Conservation (phyloP, 768 basidiomycete genomes). For the Lactarius tabidus region DNA sequence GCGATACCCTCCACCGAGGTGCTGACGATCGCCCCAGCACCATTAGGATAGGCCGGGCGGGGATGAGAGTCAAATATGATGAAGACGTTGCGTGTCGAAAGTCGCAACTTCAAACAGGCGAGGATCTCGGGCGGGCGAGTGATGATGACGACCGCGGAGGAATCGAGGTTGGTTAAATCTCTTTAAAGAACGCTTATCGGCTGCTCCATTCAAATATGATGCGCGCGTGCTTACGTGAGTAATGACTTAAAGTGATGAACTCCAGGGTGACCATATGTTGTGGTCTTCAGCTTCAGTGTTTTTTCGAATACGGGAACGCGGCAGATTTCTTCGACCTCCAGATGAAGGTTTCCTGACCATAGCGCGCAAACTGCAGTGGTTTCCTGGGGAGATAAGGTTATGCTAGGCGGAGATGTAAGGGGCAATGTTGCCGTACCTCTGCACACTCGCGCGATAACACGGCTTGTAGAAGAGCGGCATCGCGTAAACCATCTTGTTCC, state of each 20-base stretch:
- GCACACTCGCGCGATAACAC: constrained; percentile 35
- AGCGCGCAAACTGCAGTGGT: constrained; percentile 51
- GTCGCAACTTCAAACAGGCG: constrained; percentile 42
- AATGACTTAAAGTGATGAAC: constrained; percentile 38
- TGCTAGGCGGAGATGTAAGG: neutral
- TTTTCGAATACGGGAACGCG: constrained; percentile 46
- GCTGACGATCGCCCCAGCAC: constrained; percentile 56
- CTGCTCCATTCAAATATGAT: neutral
- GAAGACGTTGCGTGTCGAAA: constrained; percentile 36
- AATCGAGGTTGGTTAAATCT: constrained; percentile 25
- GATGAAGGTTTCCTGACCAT: constrained; percentile 50
- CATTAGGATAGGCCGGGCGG: constrained; percentile 50
- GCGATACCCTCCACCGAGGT: constrained; percentile 43
- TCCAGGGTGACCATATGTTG: constrained; percentile 38
- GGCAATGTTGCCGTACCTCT: constrained; percentile 33
- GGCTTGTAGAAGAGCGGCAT: constrained; percentile 32
- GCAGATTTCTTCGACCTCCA: constrained; percentile 55
- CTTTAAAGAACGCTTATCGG: constrained; percentile 23
- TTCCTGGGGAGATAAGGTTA: constrained; percentile 38
- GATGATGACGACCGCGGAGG: constrained; percentile 46
- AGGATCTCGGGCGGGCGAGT: constrained; percentile 72
- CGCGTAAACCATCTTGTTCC: constrained; percentile 33
- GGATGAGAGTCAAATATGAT: constrained; percentile 68
- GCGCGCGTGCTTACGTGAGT: constrained; percentile 29
- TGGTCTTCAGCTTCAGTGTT: constrained; percentile 35